Evolutionary conservation across 495 filamentous ascomycete species (phyloP).

Genomic region (Aspergillus egyptiacus): DNA sequence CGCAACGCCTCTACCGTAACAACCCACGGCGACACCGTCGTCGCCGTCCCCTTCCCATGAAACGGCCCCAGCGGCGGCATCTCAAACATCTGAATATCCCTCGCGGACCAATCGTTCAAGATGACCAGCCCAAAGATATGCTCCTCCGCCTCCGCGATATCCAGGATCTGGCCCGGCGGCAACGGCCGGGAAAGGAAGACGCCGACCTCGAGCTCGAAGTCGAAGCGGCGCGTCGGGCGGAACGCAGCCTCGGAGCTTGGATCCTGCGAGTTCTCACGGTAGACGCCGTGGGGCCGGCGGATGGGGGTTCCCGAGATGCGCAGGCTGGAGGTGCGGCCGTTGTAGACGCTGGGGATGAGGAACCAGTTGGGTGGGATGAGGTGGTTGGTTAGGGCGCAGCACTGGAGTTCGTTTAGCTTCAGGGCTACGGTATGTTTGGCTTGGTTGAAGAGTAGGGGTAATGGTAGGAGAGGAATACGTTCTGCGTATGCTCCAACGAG

Average conservation of each 20-base stretch:
- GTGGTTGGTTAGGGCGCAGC: background rate
- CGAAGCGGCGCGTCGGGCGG: slow-evolving; percentile 51
- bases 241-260: slow-evolving; percentile 52
- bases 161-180: slow-evolving; percentile 13
- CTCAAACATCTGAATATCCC: slow-evolving; percentile 32
- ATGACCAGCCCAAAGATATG: slow-evolving; percentile 76
- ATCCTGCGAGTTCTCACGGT: background rate
- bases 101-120: slow-evolving; percentile 71
- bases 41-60: slow-evolving; percentile 75
- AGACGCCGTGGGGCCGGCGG: slow-evolving; percentile 54
- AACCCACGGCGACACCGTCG: slow-evolving; percentile 76
- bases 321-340: slow-evolving; percentile 65
- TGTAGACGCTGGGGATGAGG: slow-evolving; percentile 55
- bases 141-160: slow-evolving; percentile 28
- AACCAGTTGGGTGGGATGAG: slow-evolving; percentile 9
- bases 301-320: slow-evolving; percentile 61
- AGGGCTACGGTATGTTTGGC: background rate
- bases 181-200: slow-evolving; percentile 54
- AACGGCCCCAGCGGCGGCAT: slow-evolving; percentile 34
- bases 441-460: background rate
- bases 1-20: slow-evolving; percentile 72
- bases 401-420: slow-evolving; percentile 1
- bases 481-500: slow-evolving; percentile 25
- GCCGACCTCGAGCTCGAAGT: slow-evolving; percentile 77
- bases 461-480: slow-evolving; percentile 13